Base-by-base conservation (phyloP, 2,329 filamentous ascomycete genomes). In the Apiospora marii region DNA sequence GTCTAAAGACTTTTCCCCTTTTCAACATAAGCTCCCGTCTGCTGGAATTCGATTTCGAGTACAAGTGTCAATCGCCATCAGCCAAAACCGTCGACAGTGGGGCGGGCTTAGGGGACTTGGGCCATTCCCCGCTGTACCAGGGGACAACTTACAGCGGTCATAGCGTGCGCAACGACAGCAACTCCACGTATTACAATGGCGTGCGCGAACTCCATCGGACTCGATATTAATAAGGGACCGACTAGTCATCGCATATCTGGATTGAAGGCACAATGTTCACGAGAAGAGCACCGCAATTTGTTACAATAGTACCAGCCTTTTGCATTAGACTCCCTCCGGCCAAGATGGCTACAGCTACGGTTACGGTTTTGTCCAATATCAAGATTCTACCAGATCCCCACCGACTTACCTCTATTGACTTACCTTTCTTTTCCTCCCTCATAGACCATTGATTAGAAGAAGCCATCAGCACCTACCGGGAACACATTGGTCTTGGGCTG, bases 241-340 rank as follows among this genome's bases (percentile, higher is more conserved):
- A 6, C 10, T 8, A 30, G 4, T 30, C 27, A n/a, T 49, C 46
- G 19, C 46, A n/a, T n/a, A n/a, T 49, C 19, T 49, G 46, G 10
- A 24, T 12, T 51, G n/a, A 51, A 51, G n/a, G n/a, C 49, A 14
- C 49, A 27, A 22, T 14, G 6, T 44, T 44, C 24, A 53, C 4
- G n/a, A n/a, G 46, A 24, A 41, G 3, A 41, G 10, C 10, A 64
- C 22, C 7, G 34, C 14, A 24, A 41, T 19, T 24, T 41, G 24
- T 8, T 5, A 41, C 34, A 64, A 64, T 41, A n/a, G 58, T 64
- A n/a, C 58, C 58, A 64, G 58, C 58, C 58, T 64, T 64, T 64
- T 64, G 22, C 30, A 64, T 64, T 64, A 8, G n/a, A 24, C 22
- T 10, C 5, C 34, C 10, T 41, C 30, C 8, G 7, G 8, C 24